Conservation (phyloP, 2,329 filamentous ascomycete species). For the Cladophialophora psammophila region DNA sequence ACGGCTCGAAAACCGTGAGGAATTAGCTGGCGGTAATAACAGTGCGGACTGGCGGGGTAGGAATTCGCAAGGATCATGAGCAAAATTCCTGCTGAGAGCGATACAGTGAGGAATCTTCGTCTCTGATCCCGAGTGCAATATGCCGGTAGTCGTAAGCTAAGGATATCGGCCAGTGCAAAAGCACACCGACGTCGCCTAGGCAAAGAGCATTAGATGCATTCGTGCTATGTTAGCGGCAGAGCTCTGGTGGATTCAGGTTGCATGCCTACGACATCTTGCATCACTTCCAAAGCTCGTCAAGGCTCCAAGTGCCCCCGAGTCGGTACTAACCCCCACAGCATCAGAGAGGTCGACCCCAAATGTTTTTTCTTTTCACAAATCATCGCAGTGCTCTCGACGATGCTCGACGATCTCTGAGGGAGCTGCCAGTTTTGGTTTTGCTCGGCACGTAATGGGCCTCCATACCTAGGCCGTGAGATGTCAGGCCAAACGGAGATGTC, state of each 20-base stretch:
- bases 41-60: background rate
- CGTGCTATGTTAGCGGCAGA: slow-evolving; percentile 3
- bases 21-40: background rate
- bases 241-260: slow-evolving; percentile 7
- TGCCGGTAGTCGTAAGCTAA: background rate
- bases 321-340: slow-evolving; percentile 15
- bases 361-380: background rate
- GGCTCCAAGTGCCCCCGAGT: background rate
- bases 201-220: background rate
- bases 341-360: background rate
- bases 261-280: slow-evolving; percentile 14
- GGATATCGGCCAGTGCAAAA: background rate
- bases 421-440: background rate
- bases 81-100: background rate
- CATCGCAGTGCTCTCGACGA: background rate
- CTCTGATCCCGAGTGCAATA: background rate
- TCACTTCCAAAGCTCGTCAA: background rate
- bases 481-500: background rate
- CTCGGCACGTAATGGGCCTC: background rate
- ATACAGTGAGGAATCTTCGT: background rate
- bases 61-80: background rate
- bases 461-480: background rate
- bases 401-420: slow-evolving; percentile 2
- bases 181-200: slow-evolving; percentile 2
- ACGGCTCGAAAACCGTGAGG: background rate